These are phyloP conservation scores for Anethum foeniculum DNA, from an alignment of 140 eudicot genomes.

Conservation along the genomic window DNA sequence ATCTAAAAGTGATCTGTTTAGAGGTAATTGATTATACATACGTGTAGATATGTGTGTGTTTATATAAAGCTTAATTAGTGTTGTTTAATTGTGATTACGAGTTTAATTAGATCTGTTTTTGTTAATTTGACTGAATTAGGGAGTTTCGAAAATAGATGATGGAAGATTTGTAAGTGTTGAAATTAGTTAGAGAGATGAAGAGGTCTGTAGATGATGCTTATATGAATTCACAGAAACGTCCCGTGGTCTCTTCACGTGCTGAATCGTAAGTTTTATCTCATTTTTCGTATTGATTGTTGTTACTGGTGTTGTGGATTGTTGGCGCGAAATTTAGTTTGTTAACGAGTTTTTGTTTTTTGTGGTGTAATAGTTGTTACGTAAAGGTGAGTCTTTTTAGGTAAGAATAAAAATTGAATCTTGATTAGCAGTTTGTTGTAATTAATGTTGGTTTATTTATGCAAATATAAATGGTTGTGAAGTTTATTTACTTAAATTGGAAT, in stretches of 20 bases:
- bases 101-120: slow-evolving; percentile 14
- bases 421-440: not conserved
- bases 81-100: slow-evolving; percentile 12
- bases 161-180: slow-evolving; percentile 13
- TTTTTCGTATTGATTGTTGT: not conserved
- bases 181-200: slow-evolving; percentile 41
- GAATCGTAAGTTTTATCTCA: slow-evolving; percentile 38
- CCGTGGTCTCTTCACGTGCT: not conserved
- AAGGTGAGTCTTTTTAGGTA: not conserved
- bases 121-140: not conserved
- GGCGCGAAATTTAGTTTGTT: not conserved
- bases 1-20: slow-evolving; percentile 41
- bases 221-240: slow-evolving; percentile 38
- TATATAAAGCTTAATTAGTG: not conserved
- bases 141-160: not conserved
- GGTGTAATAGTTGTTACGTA: not conserved
- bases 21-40: slow-evolving; percentile 18
- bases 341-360: not conserved
- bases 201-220: slow-evolving; percentile 70
- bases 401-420: not conserved
- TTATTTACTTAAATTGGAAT: not conserved
- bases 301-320: not conserved
- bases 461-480: not conserved
- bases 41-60: not conserved
- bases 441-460: not conserved